Evolutionary conservation across 352 stramenopile genomes (phyloP), one percentile per base, ranked within the genome.

Genomic region (Aphanomyces invadans): DNA sequence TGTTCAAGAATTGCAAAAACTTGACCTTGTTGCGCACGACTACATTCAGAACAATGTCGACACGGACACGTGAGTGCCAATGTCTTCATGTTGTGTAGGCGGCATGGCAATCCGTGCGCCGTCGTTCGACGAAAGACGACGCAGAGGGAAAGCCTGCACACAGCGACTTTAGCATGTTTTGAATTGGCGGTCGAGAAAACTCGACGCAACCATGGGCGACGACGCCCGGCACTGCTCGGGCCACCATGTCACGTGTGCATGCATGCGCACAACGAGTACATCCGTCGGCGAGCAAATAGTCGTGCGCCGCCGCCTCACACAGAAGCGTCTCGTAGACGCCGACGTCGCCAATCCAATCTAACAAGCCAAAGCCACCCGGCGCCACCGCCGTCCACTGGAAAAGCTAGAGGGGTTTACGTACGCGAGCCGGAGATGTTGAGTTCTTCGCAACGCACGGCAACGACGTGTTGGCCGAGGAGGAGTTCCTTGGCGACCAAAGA

Each of bases 401-500:
- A 49, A 38, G 32, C 3, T 17, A 66, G n/a, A 69, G 49, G 25
- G 12, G 23, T 69, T 68, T 68, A 87, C 87, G 73, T 92, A 97
- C 88, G 86, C 72, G 95, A 98, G 74, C 97, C 97, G 72, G 96
- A 99, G 79, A 99, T 97, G 74, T 97, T 88, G 71, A 99, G 93
- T 76, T 98, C 88, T 79, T 99, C 97, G 78, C 92, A 98, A 77
- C 97, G 88, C 56, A 99, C 97, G 74, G 98, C 91, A 31, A 99
- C 95, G 69, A 99, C 89, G 72, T 98, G 96, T 82, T 99, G 96
- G 74, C 97, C 97, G 75, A 95, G 88, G 70, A 99, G 88, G 51
- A 99, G 88, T 83, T 99, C 95, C 95, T 99, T 99, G 66, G 97
- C 96, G 54, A 99, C 94, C 68, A 99, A 84, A 80, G 93, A 98